Conservation (phyloP, 495 filamentous ascomycete species). For the Oleoguttula mirabilis region DNA sequence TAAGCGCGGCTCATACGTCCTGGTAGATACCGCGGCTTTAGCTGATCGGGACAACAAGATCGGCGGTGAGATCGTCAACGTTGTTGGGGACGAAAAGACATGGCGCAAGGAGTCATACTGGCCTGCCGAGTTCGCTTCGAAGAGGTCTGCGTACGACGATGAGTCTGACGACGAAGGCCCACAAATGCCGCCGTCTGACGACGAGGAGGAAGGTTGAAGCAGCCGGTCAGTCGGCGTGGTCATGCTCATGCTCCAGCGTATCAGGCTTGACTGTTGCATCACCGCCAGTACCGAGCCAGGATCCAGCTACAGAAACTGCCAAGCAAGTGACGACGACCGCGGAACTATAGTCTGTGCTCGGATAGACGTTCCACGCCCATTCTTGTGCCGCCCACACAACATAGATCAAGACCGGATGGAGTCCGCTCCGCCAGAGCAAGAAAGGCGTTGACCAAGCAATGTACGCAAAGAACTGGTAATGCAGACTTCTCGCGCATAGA, state of each 20-base stretch:
- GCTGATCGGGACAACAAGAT: constrained; percentile 66
- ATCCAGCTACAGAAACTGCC: constrained; percentile 47
- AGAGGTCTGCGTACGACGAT: constrained; percentile 43
- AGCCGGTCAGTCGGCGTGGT: constrained; percentile 7
- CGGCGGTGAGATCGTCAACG: constrained; percentile 79
- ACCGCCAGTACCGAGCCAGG: constrained; percentile 60
- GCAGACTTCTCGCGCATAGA: constrained; percentile 79
- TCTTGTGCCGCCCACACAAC: constrained; percentile 74
- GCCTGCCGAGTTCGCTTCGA: constrained; percentile 65
- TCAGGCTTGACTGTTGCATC: too few relatives aligned
- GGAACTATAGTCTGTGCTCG: constrained; percentile 76
- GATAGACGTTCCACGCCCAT: constrained; percentile 93
- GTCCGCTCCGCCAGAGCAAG: constrained; percentile 69
- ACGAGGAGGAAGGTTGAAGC: constrained; percentile 37
- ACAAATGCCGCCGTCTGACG: constrained; percentile 68
- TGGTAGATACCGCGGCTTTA: constrained; percentile 59
- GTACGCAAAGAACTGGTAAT: constrained; percentile 97
- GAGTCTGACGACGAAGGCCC: constrained; percentile 64
- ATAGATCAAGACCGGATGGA: constrained; percentile 62
- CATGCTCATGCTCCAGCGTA: too few relatives aligned
- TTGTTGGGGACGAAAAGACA: constrained; percentile 78
- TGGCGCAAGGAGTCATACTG: constrained; percentile 91
- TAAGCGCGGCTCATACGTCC: constrained; percentile 70
- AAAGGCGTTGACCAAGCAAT: constrained; percentile 86
- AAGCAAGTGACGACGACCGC: constrained; percentile 61